A percentile compares a stretch with the other conserved stretches of the same genome.
These are phyloP conservation scores for Oryza glumipatula DNA, from an alignment of 176 grass and related monocot genomes.

Conservation along the genomic window DNA sequence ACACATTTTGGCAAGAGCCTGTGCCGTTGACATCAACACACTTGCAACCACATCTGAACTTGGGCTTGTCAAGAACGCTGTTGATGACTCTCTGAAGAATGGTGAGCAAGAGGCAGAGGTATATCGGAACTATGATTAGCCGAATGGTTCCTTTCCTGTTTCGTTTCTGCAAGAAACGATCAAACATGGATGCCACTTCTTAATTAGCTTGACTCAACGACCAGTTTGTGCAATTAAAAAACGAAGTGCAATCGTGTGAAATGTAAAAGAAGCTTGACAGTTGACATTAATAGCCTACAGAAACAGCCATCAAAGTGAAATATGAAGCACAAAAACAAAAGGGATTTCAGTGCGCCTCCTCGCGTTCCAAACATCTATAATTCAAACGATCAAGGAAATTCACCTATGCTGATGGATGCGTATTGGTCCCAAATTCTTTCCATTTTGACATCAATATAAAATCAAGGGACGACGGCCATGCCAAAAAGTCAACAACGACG, in stretches of 20 bases:
- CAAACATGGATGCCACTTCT: constrained; percentile 17
- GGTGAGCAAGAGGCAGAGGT: constrained; percentile 52
- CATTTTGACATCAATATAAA: background rate
- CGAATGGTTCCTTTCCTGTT: constrained; percentile 60
- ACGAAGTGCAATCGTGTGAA: background rate
- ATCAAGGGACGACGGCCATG: background rate
- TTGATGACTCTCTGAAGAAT: constrained; percentile 55
- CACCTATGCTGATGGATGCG: background rate
- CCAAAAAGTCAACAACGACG: background rate
- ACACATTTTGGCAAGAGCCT: constrained; percentile 52
- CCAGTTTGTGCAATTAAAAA: background rate
- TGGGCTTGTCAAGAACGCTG: constrained; percentile 31
- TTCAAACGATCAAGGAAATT: background rate
- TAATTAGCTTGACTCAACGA: constrained; percentile 13
- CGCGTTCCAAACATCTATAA: background rate
- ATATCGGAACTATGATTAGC: constrained; percentile 62
- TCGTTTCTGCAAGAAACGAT: constrained; percentile 53
- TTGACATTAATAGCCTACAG: background rate
- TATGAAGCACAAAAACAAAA: background rate
- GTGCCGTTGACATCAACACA: constrained; percentile 43
- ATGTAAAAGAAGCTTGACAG: background rate
- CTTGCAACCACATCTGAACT: constrained; percentile 55
- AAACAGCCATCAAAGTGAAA: constrained; percentile 2
- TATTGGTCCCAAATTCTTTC: background rate
- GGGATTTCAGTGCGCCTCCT: background rate